Conservation (phyloP, 225 moss, liverwort and hornwort species). For the Straminergon stramineum region DNA sequence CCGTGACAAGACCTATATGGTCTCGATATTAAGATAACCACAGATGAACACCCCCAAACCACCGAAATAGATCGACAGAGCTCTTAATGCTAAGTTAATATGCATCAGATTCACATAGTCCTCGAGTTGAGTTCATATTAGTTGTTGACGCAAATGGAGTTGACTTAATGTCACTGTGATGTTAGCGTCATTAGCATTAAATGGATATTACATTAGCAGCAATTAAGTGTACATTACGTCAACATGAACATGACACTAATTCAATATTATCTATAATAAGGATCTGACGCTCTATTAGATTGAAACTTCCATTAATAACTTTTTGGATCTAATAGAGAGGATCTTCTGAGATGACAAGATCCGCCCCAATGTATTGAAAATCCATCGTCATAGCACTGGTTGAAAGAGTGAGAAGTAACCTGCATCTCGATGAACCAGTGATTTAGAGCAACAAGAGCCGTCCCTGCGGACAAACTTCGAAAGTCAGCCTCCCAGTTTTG, state of each 20-base stretch:
- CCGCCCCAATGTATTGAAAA: not conserved
- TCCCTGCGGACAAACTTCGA: conserved; percentile 78
- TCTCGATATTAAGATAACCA: not conserved
- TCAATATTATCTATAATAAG: not conserved
- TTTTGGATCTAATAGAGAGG: not conserved
- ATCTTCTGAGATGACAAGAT: not conserved
- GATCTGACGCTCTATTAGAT: not conserved
- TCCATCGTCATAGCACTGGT: not conserved
- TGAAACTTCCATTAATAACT: no score
- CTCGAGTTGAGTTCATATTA: not conserved
- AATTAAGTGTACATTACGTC: not conserved
- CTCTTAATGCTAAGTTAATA: not conserved
- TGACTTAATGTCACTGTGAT: not conserved
- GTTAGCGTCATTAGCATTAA: not conserved
- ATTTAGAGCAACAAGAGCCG: conserved; percentile 69
- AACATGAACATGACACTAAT: not conserved
- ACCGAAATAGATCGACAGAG: not conserved
- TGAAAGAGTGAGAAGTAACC: conserved; percentile 29
- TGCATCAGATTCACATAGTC: not conserved
- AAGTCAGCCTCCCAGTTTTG: conserved; percentile 77
- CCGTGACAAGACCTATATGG: not conserved
- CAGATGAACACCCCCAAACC: not conserved
- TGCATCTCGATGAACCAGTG: conserved; percentile 87
- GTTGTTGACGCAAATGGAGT: not conserved
- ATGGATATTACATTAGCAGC: not conserved